These are phyloP conservation scores for Acer negundo DNA, from an alignment of 345 rosid genomes.

Conservation along the genomic window DNA sequence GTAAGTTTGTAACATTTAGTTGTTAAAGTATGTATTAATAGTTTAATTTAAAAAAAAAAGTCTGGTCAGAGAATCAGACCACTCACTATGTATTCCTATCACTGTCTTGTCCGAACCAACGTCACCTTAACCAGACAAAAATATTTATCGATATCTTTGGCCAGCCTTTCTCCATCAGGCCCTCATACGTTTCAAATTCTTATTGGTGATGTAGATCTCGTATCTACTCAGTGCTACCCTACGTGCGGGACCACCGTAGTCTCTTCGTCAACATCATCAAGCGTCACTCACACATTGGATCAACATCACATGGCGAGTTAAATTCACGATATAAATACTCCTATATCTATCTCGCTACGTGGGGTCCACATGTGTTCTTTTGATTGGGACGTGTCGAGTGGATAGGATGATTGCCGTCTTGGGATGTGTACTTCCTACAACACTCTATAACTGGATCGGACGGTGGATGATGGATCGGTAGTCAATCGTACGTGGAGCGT, in stretches of 20 bases:
- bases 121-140: conserved; percentile 32
- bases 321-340: not conserved
- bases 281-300: not conserved
- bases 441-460: not conserved
- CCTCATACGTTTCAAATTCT: conserved; percentile 10
- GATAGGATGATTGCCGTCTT: conserved; percentile 14
- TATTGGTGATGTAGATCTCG: conserved; percentile 26
- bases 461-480: not conserved
- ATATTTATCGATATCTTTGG: conserved; percentile 12
- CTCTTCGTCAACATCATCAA: conserved; percentile 24
- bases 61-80: conserved; percentile 20
- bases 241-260: conserved; percentile 34
- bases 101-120: conserved; percentile 35
- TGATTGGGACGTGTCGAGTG: conserved; percentile 34
- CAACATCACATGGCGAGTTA: conserved; percentile 19
- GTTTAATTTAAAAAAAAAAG: not conserved
- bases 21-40: not conserved
- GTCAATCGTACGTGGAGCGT: not conserved
- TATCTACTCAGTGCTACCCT: conserved; percentile 22
- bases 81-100: conserved; percentile 20
- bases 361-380: conserved; percentile 5
- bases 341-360: not conserved
- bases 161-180: not conserved
- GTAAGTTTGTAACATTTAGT: not conserved
- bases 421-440: conserved; percentile 15